Evolutionary conservation across 2,329 filamentous ascomycete genomes (phyloP), one percentile per base, ranked within the genome.

Genomic region (Colletotrichum magnum): DNA sequence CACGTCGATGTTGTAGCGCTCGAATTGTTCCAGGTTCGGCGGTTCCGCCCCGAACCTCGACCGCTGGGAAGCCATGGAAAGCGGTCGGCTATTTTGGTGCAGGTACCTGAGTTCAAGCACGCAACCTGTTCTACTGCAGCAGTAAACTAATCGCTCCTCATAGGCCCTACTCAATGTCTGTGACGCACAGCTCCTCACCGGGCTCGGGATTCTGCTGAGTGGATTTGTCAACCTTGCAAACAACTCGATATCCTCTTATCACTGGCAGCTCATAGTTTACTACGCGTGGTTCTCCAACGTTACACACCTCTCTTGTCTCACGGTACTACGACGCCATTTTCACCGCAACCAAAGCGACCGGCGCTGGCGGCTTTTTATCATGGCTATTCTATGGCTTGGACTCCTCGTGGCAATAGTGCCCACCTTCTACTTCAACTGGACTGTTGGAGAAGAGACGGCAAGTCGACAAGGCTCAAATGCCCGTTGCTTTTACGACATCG

Each of bases 71-170:
- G 9, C 4, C 6, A 5, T 15, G 41, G 16, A 2, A 43, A 12
- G 10, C 2, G 9, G 2, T 36, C 32, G 15, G 41, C 15, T 0
- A n/a, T n/a, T 15, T 2, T 43, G 2, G n/a, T 4, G 0, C 13
- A 43, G 41, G 41, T n/a, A 43, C 2, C 2, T 13, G 4, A 43
- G 1, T 1, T 18, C 18, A 18, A 18, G 28, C 6, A 32, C 28
- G 28, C 28, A 7, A 16, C 41, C 12, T 16, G 1, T 13, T 3
- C 41, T 2, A 16, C 2, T 5, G 41, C 41, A 7, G 10, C 9
- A 16, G n/a, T n/a, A 1, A 16, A 6, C 41, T 15, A 43, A 43
- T 1, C 41, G 5, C 16, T 15, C 4, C 41, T 6, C 41, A 4
- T 2, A 43, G 41, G 41, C 41, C n/a, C 15, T 43, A 4, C 41